These are phyloP conservation scores for Pichia sp. DNA, from an alignment of 1,139 yeast genomes.

Conservation along the genomic window DNA sequence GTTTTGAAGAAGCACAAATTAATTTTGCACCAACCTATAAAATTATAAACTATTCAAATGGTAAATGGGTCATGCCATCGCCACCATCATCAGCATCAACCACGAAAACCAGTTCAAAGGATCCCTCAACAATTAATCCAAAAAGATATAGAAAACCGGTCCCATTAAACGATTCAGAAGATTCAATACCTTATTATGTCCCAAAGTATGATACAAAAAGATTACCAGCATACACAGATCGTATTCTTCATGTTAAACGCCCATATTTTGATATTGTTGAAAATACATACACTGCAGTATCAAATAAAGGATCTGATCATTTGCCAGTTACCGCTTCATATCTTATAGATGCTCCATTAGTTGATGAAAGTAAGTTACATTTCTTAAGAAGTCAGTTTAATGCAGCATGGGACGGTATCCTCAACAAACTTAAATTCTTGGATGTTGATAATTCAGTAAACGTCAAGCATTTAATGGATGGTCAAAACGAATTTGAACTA, in stretches of 20 bases:
- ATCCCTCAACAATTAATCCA: not conserved
- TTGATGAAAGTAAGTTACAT: conserved; percentile 35
- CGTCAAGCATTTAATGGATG: conserved; percentile 3
- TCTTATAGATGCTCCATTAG: conserved; percentile 40
- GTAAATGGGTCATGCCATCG: conserved; percentile 7
- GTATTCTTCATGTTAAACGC: conserved; percentile 44
- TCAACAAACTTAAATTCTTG: conserved; percentile 20
- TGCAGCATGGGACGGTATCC: conserved; percentile 18
- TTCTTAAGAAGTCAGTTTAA: conserved; percentile 14
- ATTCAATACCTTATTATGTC: conserved; percentile 27
- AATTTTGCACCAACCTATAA: conserved; percentile 75
- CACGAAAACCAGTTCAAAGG: not conserved
- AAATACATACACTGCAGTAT: conserved; percentile 35
- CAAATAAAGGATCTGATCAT: conserved; percentile 59
- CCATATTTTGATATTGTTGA: conserved; percentile 34
- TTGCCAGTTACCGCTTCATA: conserved; percentile 61
- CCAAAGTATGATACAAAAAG: conserved; percentile 50
- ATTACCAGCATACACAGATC: conserved; percentile 76
- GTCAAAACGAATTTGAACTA: not conserved
- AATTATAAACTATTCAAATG: conserved; percentile 36
- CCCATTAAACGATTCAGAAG: not conserved
- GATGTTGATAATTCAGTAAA: conserved; percentile 7
- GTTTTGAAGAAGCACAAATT: conserved; percentile 59
- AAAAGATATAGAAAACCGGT: conserved; percentile 10
- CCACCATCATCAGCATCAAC: conserved; percentile 2